phyloP scores from a whole-genome alignment of 1,139 yeast genomes.

The Nakaseomyces uthaithaninus region DNA sequence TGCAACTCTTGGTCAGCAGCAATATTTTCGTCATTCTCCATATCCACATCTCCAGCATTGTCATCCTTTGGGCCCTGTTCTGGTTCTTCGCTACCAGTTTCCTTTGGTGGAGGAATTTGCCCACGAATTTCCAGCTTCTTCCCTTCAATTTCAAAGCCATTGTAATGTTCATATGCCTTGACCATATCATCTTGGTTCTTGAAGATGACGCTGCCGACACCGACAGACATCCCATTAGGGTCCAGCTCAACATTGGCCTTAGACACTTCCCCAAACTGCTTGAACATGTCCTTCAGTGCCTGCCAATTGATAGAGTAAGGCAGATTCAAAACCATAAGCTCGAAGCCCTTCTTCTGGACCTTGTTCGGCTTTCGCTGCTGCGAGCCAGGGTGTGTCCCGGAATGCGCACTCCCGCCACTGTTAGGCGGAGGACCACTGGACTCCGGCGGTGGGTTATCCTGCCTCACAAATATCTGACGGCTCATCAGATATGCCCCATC shows the following conservation, averaged over 20 bases:
- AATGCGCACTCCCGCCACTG: background rate
- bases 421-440: background rate
- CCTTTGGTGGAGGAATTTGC: background rate
- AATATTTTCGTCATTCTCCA: background rate
- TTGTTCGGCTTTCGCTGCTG: background rate
- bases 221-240: slow-evolving; percentile 67
- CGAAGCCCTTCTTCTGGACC: slow-evolving; percentile 32
- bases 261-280: slow-evolving; percentile 60
- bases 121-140: slow-evolving; percentile 56
- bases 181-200: slow-evolving; percentile 49
- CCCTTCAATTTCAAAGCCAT: slow-evolving; percentile 58
- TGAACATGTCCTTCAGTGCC: slow-evolving; percentile 71
- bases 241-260: slow-evolving; percentile 70
- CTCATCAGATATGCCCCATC: slow-evolving; percentile 65
- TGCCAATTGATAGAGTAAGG: slow-evolving; percentile 78
- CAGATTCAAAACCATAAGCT: slow-evolving; percentile 69
- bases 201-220: slow-evolving; percentile 70
- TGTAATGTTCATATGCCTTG: slow-evolving; percentile 50
- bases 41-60: background rate
- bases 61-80: background rate
- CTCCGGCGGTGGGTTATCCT: slow-evolving; percentile 74
- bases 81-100: background rate
- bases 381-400: background rate
- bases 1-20: background rate
- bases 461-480: slow-evolving; percentile 84